Base-by-base conservation (phyloP, 1,284 basidiomycete genomes). In the Naganishia sp. region DNA sequence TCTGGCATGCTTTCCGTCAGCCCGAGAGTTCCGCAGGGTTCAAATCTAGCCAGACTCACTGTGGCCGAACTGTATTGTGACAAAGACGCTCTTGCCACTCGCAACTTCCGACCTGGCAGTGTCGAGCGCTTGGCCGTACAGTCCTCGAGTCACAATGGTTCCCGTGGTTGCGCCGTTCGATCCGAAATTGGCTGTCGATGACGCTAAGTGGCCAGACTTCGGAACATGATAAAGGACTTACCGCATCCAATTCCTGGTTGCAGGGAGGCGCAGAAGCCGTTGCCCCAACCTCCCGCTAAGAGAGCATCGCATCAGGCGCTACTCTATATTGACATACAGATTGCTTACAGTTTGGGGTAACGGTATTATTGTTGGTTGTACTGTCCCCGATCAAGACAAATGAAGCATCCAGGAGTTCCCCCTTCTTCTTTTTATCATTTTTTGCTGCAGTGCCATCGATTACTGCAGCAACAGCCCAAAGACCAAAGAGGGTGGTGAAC, bases 11-110 rank as follows among this genome's bases (percentile, higher is more conserved):
- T 42, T n/a, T 33, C 10, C 31, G 7, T 23, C 23, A 6, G 31
- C 36, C 33, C 16, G 23, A n/a, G 45, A 11, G 5, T 9, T 16
- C n/a, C 43, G 33, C 44, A 44, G 13, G 16, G 3, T 42, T 21
- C 21, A n/a, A 1, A 25, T 25, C 2, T 10, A 7, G 1, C 6
- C 18, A 16, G 15, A 56, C 63, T 31, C 57, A 54, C 82, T 83
- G 70, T 83, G 82, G 0, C 82, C 82, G 64, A 83, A 83, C 63
- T 83, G 82, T 18, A 83, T 75, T 0, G 81, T 83, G 15, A 80
- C 81, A 25, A 80, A 72, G 1, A 81, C 82, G 25, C 78, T 71
- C 31, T 79, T 74, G 21, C 79, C 79, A 63, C 79, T 78, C 10
- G 75, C 75, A 6, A 82, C 75, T 72, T 82, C 78, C 15, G 67